Percentiles rank a stretch among this genome's conserved stretches.
phyloP scores from a whole-genome alignment of 202 grass and related monocot species.

The Zizania palustris region DNA sequence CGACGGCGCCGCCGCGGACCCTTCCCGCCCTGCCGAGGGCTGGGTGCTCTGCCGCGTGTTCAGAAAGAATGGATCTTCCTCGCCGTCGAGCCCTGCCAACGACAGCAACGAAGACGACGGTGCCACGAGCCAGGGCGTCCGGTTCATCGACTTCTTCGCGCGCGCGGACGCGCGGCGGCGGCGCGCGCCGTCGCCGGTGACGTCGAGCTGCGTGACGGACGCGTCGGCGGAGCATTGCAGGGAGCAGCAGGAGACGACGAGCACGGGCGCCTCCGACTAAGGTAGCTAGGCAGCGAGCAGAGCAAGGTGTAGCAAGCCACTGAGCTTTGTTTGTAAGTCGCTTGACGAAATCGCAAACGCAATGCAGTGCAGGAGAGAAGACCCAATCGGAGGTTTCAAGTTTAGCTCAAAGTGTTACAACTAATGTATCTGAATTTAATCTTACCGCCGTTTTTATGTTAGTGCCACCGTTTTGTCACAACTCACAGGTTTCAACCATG shows the following conservation, averaged over 20 bases:
- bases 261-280: constrained; percentile 6
- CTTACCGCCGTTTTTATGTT: no score
- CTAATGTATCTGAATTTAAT: no score
- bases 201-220: constrained; percentile 50
- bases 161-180: constrained; percentile 25
- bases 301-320: not conserved
- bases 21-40: constrained; percentile 25
- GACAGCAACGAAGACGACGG: not conserved
- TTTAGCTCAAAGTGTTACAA: no score
- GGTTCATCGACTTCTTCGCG: constrained; percentile 75
- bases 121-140: not conserved
- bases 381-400: no score
- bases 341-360: no score
- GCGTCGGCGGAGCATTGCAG: constrained; percentile 31
- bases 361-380: no score
- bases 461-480: no score
- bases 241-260: constrained; percentile 55
- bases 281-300: not conserved
- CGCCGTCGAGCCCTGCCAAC: not conserved
- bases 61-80: constrained; percentile 54
- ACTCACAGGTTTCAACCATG: no score
- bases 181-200: constrained; percentile 41
- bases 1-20: not conserved
- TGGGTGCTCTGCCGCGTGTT: constrained; percentile 83
- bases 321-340: no score